A percentile compares a stretch with the other conserved stretches of the same genome.
Evolutionary conservation across 768 basidiomycete genomes (phyloP).

Genomic region (Terana coerulea): DNA sequence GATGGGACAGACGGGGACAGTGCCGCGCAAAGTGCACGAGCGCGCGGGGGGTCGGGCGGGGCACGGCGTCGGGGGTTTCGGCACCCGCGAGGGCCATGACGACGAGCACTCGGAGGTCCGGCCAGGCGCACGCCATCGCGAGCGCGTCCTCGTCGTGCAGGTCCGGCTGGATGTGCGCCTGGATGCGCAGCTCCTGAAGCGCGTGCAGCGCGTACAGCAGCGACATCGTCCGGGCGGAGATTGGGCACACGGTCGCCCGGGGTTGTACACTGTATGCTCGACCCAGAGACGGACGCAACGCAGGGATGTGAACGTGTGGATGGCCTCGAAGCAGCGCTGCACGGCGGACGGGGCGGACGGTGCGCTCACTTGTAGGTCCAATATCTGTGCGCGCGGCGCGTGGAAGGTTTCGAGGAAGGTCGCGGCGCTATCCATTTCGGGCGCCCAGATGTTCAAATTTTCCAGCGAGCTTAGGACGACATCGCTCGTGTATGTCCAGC

Average conservation of each 20-base stretch:
- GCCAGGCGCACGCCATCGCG: neutral
- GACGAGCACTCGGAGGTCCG: neutral
- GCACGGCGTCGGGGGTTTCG: neutral
- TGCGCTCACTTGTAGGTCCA: neutral
- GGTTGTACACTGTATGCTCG: neutral
- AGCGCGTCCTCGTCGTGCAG: constrained; percentile 5
- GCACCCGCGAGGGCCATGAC: neutral
- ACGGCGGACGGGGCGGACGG: neutral
- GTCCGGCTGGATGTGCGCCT: neutral
- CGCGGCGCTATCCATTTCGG: neutral
- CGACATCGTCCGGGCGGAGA: neutral
- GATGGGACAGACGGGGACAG: neutral
- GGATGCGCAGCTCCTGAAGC: neutral
- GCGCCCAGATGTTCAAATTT: neutral
- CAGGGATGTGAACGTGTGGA: neutral
- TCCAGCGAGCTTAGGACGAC: neutral
- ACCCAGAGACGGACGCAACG: neutral
- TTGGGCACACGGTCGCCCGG: neutral
- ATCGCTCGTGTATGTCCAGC: neutral
- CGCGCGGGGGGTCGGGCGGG: neutral
- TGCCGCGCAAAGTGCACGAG: constrained; percentile 1
- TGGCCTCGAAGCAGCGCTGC: neutral
- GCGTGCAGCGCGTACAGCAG: neutral
- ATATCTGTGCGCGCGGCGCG: neutral
- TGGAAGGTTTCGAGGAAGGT: neutral